Evolutionary conservation across 192 early-diverging fungal genomes (phyloP), one percentile per base, ranked within the genome.

Genomic region (Chytriomyces sp.): DNA sequence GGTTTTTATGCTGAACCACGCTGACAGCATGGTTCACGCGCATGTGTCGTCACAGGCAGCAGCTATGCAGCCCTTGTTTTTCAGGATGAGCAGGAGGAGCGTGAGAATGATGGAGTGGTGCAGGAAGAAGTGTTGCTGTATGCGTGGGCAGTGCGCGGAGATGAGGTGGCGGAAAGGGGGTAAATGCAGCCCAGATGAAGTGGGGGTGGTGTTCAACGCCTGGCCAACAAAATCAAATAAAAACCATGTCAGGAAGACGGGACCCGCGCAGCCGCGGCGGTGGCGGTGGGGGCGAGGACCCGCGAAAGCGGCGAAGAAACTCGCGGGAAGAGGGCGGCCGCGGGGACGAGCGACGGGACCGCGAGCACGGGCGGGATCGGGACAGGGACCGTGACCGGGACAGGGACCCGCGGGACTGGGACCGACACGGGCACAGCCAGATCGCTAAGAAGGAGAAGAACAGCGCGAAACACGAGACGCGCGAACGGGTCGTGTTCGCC

Each of bases 401-500:
- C 58, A 84, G 85, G 55, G 38, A 49, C 17, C 36, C 12, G n/a
- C n/a, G n/a, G 26, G 32, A 17, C 38, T 33, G 22, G 56, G 14
- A 58, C 17, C 12, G 56, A 58, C 10, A 12, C 26, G 56, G 22
- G 26, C 56, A n/a, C n/a, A n/a, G n/a, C 22, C 10, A 8, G 10
- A 26, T 58, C 22, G 56, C 10, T 12, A n/a, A 12, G 32, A 39
- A 10, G 36, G 22, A 4, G 0, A 14, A 62, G 22, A 34, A 17
- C 19, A 19, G n/a, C 10, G 19, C 40, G 3, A 14, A 54, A 17
- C 34, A 8, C 36, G 44, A n/a, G 14, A n/a, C 53, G n/a, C 60
- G 39, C 25, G 56, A 34, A 17, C 67, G 54, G 8, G 40, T 41
- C 19, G 8, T 72, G 57, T 94, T 93, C 72, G 96, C 96, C 2